Percentiles rank a stretch among this genome's conserved stretches.
Evolutionary conservation across 306 rosid genomes (phyloP).

Genomic region (Adenanthera pavonina): DNA sequence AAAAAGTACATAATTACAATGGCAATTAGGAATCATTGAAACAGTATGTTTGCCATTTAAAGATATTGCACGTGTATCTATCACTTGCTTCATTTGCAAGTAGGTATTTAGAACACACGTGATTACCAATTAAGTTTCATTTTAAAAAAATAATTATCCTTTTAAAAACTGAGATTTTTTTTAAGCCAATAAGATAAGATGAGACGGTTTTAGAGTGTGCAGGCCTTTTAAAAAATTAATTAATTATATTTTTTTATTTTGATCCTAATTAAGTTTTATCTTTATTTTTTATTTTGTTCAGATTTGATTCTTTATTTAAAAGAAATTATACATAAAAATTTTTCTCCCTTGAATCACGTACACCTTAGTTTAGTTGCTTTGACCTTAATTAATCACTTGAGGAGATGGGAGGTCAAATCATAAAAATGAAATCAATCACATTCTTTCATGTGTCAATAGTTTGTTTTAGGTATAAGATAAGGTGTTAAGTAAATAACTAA

Average conservation of each 20-base stretch:
- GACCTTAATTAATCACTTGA: neutral
- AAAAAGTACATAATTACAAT: neutral
- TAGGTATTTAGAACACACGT: neutral
- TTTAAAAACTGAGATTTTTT: neutral
- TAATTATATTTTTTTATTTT: neutral
- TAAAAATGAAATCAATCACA: neutral
- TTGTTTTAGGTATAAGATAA: neutral
- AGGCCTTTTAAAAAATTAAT: too few relatives aligned
- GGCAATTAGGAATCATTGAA: neutral
- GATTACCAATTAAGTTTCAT: neutral
- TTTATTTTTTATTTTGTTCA: neutral
- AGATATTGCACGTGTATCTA: neutral
- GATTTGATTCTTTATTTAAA: neutral
- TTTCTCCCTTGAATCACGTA: neutral
- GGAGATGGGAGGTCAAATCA: neutral
- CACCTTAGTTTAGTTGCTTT: neutral
- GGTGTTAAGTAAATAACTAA: neutral
- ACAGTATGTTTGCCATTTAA: neutral
- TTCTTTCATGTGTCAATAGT: neutral
- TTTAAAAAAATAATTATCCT: neutral
- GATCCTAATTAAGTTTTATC: neutral
- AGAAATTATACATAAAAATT: too few relatives aligned
- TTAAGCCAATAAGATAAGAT: neutral
- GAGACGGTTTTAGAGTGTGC: neutral
- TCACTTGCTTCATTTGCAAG: neutral